Conservation (phyloP, 495 filamentous ascomycete species). For the Xylaria cubensis region DNA sequence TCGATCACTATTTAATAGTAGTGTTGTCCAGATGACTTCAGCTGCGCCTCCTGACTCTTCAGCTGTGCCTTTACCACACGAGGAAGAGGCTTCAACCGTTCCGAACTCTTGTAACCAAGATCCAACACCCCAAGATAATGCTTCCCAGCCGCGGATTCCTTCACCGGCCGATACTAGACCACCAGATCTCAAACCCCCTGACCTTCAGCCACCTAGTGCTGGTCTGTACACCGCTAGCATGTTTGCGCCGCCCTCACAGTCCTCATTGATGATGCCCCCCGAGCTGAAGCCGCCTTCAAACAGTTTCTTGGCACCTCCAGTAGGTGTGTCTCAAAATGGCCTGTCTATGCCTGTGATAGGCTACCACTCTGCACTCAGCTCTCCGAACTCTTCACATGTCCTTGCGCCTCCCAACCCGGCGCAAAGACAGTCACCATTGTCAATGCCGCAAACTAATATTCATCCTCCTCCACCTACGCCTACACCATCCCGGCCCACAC, state of each 20-base stretch:
- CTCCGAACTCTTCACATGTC: slow-evolving; percentile 40
- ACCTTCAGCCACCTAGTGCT: slow-evolving; percentile 35
- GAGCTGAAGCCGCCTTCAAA: slow-evolving; percentile 43
- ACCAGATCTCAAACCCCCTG: slow-evolving; percentile 31
- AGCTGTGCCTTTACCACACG: background rate
- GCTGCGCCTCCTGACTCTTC: background rate
- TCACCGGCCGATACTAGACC: slow-evolving; percentile 20
- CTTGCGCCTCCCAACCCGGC: slow-evolving; percentile 54
- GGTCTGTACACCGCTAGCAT: slow-evolving; percentile 40
- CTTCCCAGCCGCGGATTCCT: slow-evolving; percentile 6
- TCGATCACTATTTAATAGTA: background rate
- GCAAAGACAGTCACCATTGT: slow-evolving; percentile 49
- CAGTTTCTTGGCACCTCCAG: slow-evolving; percentile 52
- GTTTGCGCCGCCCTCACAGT: slow-evolving; percentile 41
- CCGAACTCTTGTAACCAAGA: slow-evolving; percentile 28
- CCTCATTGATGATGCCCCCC: slow-evolving; percentile 41
- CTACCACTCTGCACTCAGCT: slow-evolving; percentile 30
- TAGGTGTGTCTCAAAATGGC: slow-evolving; percentile 36
- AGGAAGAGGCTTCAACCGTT: slow-evolving; percentile 12
- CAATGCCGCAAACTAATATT: slow-evolving; percentile 42
- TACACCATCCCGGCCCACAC: slow-evolving; percentile 19
- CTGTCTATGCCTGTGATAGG: slow-evolving; percentile 44
- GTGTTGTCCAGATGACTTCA: background rate
- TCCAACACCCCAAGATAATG: slow-evolving; percentile 32
- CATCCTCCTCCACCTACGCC: slow-evolving; percentile 29